A percentile compares a stretch with the other conserved stretches of the same genome.
Conservation (phyloP, 2,329 filamentous ascomycete species). For the Sporothrix schenckii region DNA sequence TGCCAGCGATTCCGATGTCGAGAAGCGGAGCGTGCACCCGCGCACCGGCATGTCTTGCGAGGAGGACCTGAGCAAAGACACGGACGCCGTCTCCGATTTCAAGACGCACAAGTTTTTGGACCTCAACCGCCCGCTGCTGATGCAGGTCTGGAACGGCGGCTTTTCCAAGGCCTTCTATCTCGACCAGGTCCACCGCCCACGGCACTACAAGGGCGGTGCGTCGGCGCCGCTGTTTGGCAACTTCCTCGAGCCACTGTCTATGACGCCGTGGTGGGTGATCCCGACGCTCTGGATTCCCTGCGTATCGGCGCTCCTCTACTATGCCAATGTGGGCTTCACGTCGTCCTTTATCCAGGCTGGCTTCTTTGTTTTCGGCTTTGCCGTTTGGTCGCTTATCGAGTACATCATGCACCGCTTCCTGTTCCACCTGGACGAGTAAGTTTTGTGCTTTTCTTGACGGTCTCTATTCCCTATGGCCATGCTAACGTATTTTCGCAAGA, state of each 20-base stretch:
- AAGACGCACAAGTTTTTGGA: slow-evolving; percentile 94
- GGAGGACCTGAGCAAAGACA: slow-evolving; percentile 85
- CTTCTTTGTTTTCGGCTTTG: slow-evolving; percentile 72
- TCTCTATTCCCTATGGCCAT: not conserved
- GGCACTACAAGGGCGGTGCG: slow-evolving; percentile 91
- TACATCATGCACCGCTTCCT: slow-evolving; percentile 86
- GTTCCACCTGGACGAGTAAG: slow-evolving; percentile 91
- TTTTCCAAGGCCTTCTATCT: slow-evolving; percentile 97
- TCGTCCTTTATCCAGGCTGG: slow-evolving; percentile 52
- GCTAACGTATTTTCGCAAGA: slow-evolving; percentile 48
- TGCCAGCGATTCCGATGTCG: slow-evolving; percentile 35
- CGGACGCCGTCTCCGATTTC: slow-evolving; percentile 75
- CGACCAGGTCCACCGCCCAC: slow-evolving; percentile 90
- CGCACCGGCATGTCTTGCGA: slow-evolving; percentile 86
- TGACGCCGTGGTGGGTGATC: slow-evolving; percentile 92
- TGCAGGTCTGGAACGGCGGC: slow-evolving; percentile 84
- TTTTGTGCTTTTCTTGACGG: slow-evolving; percentile 39
- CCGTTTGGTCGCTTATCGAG: slow-evolving; percentile 86
- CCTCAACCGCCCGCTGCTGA: slow-evolving; percentile 77
- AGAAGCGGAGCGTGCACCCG: slow-evolving; percentile 50
- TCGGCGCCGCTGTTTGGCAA: slow-evolving; percentile 96
- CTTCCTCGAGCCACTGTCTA: slow-evolving; percentile 94
- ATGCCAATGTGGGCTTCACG: slow-evolving; percentile 65
- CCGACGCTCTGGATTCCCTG: slow-evolving; percentile 83
- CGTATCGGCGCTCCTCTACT: slow-evolving; percentile 70